phyloP scores from a whole-genome alignment of 306 rosid genomes.

The Ceratonia siliqua region DNA sequence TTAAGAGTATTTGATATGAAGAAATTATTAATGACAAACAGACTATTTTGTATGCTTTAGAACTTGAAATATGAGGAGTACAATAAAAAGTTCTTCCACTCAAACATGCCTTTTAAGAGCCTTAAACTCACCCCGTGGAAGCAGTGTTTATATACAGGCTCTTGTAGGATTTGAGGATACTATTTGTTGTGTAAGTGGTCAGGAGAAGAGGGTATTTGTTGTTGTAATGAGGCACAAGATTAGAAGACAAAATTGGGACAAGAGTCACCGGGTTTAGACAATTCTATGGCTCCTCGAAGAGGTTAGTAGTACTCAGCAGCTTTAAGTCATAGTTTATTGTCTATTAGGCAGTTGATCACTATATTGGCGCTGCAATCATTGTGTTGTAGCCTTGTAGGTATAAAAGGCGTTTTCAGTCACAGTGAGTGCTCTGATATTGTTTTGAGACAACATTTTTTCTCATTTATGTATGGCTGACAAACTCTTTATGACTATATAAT shows the following conservation, averaged over 20 bases:
- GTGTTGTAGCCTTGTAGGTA: neutral
- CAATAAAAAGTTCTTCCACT: too few species aligned
- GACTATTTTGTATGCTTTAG: neutral
- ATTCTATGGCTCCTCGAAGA: conserved; percentile 38
- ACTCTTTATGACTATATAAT: too few species aligned
- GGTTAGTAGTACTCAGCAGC: conserved; percentile 51
- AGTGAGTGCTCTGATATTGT: neutral
- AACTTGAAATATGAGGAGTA: neutral
- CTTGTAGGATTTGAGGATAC: too few species aligned
- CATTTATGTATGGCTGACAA: too few species aligned
- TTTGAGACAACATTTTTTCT: neutral
- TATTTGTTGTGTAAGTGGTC: too few species aligned
- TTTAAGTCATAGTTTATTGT: conserved; percentile 15
- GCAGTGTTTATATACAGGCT: too few species aligned
- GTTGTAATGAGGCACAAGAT: conserved; percentile 28
- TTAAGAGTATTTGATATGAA: too few species aligned
- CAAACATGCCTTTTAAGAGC: too few species aligned
- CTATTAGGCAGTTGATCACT: conserved; percentile 11
- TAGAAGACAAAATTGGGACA: conserved; percentile 7
- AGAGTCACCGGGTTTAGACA: conserved; percentile 21
- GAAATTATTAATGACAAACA: neutral
- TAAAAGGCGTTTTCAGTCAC: neutral
- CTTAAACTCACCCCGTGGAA: too few species aligned
- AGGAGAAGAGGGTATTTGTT: too few species aligned
- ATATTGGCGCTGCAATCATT: too few species aligned